A percentile compares a stretch with the other conserved stretches of the same genome.
phyloP scores from a whole-genome alignment of 805 yeast genomes.

The Ogataea kodamae region DNA sequence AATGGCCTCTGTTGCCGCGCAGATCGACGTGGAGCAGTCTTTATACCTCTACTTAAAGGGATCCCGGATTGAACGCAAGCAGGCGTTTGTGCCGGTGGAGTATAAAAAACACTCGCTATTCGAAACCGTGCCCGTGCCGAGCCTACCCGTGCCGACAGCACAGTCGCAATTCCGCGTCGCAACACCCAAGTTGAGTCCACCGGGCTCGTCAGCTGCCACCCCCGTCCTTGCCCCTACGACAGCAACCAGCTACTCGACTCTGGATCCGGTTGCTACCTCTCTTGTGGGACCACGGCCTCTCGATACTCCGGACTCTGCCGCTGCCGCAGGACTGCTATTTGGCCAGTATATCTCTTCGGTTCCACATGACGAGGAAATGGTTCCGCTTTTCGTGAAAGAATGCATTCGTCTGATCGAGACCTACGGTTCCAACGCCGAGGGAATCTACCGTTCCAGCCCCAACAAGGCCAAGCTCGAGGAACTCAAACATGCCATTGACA shows the following conservation, averaged over 20 bases:
- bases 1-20: constrained; percentile 71
- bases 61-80: constrained; percentile 35
- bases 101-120: constrained; percentile 70
- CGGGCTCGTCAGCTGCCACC: neutral
- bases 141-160: constrained; percentile 5
- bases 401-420: constrained; percentile 84
- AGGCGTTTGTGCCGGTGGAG: constrained; percentile 56
- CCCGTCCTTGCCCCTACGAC: neutral
- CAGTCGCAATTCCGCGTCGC: no score
- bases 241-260: constrained; percentile 19
- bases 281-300: constrained; percentile 9
- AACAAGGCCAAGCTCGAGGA: constrained; percentile 71
- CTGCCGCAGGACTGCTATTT: constrained; percentile 48
- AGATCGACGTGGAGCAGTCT: constrained; percentile 81
- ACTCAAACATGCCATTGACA: constrained; percentile 66
- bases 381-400: constrained; percentile 84
- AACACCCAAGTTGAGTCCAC: constrained; percentile 2
- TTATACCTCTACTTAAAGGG: constrained; percentile 59
- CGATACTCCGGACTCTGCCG: constrained; percentile 5
- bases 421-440: constrained; percentile 82
- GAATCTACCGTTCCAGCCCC: constrained; percentile 85
- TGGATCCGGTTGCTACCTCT: constrained; percentile 26
- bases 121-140: constrained; percentile 4
- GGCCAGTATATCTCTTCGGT: constrained; percentile 83
- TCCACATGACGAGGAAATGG: constrained; percentile 82